Percentiles rank a stretch among this genome's conserved stretches.
Conservation (phyloP, 371 early-diverging fungal genomes). For the Synchytrium microbalum region DNA sequence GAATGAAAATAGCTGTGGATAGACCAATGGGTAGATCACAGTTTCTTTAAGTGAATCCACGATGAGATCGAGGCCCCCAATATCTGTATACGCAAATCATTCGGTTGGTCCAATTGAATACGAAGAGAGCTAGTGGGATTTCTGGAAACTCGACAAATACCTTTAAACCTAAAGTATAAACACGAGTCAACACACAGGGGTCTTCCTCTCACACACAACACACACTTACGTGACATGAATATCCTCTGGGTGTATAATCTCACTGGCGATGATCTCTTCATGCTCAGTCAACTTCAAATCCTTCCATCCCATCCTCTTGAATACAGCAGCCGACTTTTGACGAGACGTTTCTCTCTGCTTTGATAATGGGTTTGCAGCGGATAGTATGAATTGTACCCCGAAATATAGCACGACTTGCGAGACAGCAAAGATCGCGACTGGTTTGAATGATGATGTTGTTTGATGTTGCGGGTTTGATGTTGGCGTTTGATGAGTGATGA, state of each 20-base stretch:
- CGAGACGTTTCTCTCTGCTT: constrained; percentile 56
- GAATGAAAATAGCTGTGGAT: constrained; percentile 83
- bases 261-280: constrained; percentile 88
- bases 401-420: constrained; percentile 79
- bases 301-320: constrained; percentile 33
- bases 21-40: constrained; percentile 88
- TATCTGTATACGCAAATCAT: constrained; percentile 41
- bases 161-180: constrained; percentile 55
- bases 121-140: not conserved
- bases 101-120: constrained; percentile 7
- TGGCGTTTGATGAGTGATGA: not conserved
- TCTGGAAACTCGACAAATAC: constrained; percentile 27
- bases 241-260: constrained; percentile 89
- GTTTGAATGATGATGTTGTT: not conserved
- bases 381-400: constrained; percentile 67
- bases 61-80: constrained; percentile 89
- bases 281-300: constrained; percentile 80
- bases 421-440: constrained; percentile 66
- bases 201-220: not conserved
- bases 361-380: constrained; percentile 62
- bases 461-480: not conserved
- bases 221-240: constrained; percentile 38
- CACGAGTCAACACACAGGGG: not conserved
- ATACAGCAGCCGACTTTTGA: constrained; percentile 61
- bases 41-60: constrained; percentile 85